These are phyloP conservation scores for Aspergillus tanneri DNA, from an alignment of 2,329 filamentous ascomycete species.

Conservation along the genomic window DNA sequence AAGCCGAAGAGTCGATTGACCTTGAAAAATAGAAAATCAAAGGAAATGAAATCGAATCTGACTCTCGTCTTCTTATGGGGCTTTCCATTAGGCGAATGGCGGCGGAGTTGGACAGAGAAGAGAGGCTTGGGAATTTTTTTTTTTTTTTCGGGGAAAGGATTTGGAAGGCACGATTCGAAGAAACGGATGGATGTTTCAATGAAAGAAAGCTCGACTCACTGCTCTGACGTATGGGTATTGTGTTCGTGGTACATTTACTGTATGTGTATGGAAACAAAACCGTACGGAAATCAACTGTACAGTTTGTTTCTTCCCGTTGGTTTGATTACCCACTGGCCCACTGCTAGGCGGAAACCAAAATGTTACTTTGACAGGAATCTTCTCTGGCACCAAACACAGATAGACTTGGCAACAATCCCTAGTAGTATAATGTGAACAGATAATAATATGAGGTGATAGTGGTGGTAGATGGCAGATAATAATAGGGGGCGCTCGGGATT, in stretches of 20 bases:
- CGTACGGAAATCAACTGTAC: neutral
- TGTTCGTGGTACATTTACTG: conserved; percentile 4
- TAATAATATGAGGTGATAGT: too few species aligned
- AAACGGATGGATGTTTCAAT: conserved; percentile 29
- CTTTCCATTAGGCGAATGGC: conserved; percentile 5
- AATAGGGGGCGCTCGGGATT: too few species aligned
- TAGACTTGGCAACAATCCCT: too few species aligned
- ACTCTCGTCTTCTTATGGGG: conserved; percentile 3
- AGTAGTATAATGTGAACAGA: too few species aligned
- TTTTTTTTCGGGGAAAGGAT: conserved; percentile 20
- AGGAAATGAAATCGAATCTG: conserved; percentile 1
- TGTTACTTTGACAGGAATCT: too few species aligned
- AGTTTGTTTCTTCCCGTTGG: neutral
- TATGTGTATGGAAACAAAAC: conserved; percentile 8
- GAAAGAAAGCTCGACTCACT: conserved; percentile 22
- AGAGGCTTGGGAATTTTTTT: neutral
- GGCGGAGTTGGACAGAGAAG: conserved; percentile 2
- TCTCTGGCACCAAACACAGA: too few species aligned
- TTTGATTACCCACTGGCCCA: too few species aligned
- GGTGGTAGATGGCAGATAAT: too few species aligned
- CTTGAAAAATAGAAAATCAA: neutral
- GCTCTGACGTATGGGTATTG: conserved; percentile 20
- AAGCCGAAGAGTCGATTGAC: conserved; percentile 4
- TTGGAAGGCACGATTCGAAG: conserved; percentile 27
- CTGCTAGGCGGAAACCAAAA: too few species aligned